Evolutionary conservation across 2,329 filamentous ascomycete species (phyloP), one percentile per base, ranked within the genome.

Genomic region (Alternaria ethzedia): DNA sequence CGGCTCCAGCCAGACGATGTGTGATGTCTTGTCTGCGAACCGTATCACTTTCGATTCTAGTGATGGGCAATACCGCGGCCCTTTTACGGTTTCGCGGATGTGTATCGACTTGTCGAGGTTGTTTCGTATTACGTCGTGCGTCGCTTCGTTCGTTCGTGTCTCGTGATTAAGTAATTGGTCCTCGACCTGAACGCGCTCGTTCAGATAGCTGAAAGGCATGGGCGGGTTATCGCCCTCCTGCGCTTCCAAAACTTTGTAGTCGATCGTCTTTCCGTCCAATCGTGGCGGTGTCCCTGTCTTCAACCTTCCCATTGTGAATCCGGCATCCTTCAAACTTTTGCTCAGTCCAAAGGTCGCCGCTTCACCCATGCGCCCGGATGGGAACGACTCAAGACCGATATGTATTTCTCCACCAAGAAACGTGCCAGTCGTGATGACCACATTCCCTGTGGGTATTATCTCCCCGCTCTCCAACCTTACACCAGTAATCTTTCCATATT

Each of bases 31-130:
- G 66, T 96, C 86, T 5, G 89, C 85, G 76, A 99, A 99, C 9
- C 92, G 89, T 47, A 97, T 90, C 54, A 99, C 87, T 80, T 99
- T 99, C 15, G 94, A 94, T 81, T 99, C 96, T 5, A 99, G 83
- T 0, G 95, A 98, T 3, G 96, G 96, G 74, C 96, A 99, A 77
- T 99, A 99, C 64, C 96, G 87, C 1, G 96, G 96, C 0, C 96
- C 96, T 75, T 93, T 96, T 56, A 99, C 92, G 0, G 93, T 95
- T 79, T 99, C 96, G 23, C 96, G 89, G 66, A 99, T 98, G 77
- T 99, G 96, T 36, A 99, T 92, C 1, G 93, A 96, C 77, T 97
- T 96, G 76, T 97, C 91, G n/a, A 99, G 87, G 75, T 98, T 97
- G 7, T 88, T 88, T 49, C 93, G 89, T 63, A 97, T 91, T 54